Evolutionary conservation across 371 early-diverging fungal genomes (phyloP).

Genomic region (Fennellomyces sp.): DNA sequence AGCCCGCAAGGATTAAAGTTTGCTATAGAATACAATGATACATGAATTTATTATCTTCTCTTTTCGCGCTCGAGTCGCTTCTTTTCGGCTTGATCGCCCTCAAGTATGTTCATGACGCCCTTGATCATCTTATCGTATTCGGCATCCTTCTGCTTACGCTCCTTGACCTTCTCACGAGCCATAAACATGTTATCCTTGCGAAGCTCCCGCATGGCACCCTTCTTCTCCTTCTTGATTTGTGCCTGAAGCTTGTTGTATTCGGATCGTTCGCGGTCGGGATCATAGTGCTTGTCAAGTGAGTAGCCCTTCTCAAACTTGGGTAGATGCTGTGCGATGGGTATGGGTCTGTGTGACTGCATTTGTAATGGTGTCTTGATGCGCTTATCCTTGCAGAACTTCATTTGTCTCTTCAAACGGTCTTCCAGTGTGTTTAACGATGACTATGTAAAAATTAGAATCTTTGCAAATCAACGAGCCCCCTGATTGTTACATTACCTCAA

Average conservation of each 20-base stretch:
- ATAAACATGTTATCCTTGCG: conserved; percentile 92
- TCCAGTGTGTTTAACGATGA: conserved; percentile 23
- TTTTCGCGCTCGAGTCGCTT: conserved; percentile 69
- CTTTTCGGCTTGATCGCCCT: conserved; percentile 79
- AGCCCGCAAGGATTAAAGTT: too few relatives aligned
- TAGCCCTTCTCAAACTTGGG: conserved; percentile 92
- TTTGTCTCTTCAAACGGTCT: conserved; percentile 54
- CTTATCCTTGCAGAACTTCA: conserved; percentile 58
- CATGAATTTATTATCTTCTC: conserved; percentile 33
- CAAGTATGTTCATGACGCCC: conserved; percentile 79
- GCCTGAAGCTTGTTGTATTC: conserved; percentile 76
- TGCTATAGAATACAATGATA: too few relatives aligned
- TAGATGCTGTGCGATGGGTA: conserved; percentile 86
- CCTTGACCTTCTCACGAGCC: conserved; percentile 71
- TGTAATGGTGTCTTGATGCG: conserved; percentile 72
- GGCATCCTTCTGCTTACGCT: conserved; percentile 77
- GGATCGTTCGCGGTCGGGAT: conserved; percentile 77
- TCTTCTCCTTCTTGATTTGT: conserved; percentile 87
- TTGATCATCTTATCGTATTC: conserved; percentile 89
- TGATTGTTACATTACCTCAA: conserved; percentile 23
- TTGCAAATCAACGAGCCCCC: neutral
- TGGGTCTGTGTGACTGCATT: conserved; percentile 83
- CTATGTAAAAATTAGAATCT: conserved; percentile 7
- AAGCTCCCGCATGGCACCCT: conserved; percentile 93
- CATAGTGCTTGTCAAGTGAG: conserved; percentile 81